Conservation (phyloP, 768 basidiomycete genomes). For the Tricholoma sp. region DNA sequence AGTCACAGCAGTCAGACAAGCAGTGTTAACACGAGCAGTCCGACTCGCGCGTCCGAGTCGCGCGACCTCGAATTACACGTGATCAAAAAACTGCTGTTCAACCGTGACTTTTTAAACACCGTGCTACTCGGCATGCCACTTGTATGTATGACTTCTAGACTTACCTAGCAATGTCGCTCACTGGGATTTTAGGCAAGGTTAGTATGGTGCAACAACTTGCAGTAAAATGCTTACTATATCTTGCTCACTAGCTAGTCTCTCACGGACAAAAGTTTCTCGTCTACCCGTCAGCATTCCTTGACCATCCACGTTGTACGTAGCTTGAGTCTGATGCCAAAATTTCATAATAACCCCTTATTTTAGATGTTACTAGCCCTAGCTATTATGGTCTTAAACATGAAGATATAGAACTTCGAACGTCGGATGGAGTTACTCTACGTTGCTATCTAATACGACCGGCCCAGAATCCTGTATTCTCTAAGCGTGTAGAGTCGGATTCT, state of each 20-base stretch:
- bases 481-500: neutral
- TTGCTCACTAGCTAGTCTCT: constrained; percentile 5
- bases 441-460: constrained; percentile 1
- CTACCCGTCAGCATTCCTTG: constrained; percentile 15
- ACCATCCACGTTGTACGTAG: constrained; percentile 5
- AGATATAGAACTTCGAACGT: constrained; percentile 5
- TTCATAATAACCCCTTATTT: neutral
- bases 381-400: neutral
- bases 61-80: too few species aligned
- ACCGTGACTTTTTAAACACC: too few species aligned
- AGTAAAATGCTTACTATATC: neutral
- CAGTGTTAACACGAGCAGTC: too few species aligned
- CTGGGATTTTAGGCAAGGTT: neutral
- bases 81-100: too few species aligned
- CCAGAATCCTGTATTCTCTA: neutral
- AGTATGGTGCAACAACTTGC: neutral
- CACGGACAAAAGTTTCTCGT: constrained; percentile 15
- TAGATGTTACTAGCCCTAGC: neutral
- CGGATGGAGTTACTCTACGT: constrained; percentile 3
- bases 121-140: neutral
- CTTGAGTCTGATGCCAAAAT: neutral
- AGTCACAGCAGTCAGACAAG: too few species aligned
- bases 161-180: neutral
- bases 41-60: too few species aligned
- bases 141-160: neutral